Evolutionary conservation across 306 rosid species (phyloP), one percentile per base, ranked within the genome.

Genomic region (Quercus berberidifolia): DNA sequence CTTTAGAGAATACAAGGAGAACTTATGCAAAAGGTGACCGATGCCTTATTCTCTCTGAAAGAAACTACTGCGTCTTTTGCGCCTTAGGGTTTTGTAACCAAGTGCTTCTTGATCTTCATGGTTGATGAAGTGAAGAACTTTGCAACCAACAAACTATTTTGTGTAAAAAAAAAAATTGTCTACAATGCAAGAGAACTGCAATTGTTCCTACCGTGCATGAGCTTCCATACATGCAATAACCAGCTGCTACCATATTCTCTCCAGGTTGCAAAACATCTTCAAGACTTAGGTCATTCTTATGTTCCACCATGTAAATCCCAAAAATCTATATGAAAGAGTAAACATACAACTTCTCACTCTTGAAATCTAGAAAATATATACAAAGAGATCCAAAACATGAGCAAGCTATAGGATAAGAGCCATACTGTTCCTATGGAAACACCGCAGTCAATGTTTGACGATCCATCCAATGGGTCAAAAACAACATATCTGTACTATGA

Each of bases 201-300:
- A 59, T 23, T 59, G 31, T n/a, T 70, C 21, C 30, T 92, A 95
- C 99, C 86, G 94, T 95, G 97, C 99, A 95, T 77, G 97, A 95
- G 89, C 98, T 95, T 80, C 99, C 98, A 51, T 95, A 95, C 98
- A 95, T 92, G 90, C 99, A 95, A 78, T 95, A 95, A 74, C 99
- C 99, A 79, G 98, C 99, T 30, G 98, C 99, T 65, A 93, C 46
- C 98, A 95, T 93, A 63, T 89, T 82, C 84, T 85, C 90, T 71
- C 99, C 99, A 25, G 99, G 97, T 87, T 79, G 94, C 88, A 95
- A 69, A 77, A 93, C 99, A 76, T 93, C 96, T 55, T 87, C 89
- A 19, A 93, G 71, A 41, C 73, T 64, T 74, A 98, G 94, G 73
- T 91, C 91, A 17, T 81, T 83, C 68, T 17, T 79, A 84, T 89